A percentile compares a stretch with the other conserved stretches of the same genome.
Conservation (phyloP, 768 basidiomycete genomes). For the Lentinus tigrinus region DNA sequence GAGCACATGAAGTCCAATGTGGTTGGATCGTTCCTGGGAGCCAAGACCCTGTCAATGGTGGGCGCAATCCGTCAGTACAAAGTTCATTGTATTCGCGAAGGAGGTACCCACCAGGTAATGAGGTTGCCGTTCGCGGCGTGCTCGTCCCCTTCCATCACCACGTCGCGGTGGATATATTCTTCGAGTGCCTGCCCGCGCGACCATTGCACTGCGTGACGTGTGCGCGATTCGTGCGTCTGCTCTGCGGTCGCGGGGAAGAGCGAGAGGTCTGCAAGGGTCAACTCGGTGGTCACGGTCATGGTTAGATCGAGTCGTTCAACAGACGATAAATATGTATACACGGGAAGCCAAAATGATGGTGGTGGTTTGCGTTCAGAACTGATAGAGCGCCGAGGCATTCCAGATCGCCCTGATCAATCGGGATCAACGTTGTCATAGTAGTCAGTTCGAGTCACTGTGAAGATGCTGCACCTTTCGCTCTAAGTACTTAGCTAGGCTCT, state of each 20-base stretch:
- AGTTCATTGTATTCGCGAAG: too few relatives aligned
- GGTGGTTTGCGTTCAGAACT: too few relatives aligned
- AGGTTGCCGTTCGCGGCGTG: conserved; percentile 45
- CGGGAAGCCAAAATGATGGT: too few relatives aligned
- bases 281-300: conserved; percentile 1
- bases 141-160: conserved; percentile 38
- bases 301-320: too few relatives aligned
- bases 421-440: too few relatives aligned
- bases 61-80: neutral
- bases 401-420: too few relatives aligned
- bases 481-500: too few relatives aligned
- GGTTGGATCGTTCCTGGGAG: conserved; percentile 46
- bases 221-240: conserved; percentile 43
- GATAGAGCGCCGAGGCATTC: too few relatives aligned
- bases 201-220: conserved; percentile 42
- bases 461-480: too few relatives aligned
- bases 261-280: conserved; percentile 26
- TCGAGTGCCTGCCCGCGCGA: conserved; percentile 41
- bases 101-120: conserved; percentile 48
- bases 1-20: conserved; percentile 57
- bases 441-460: too few relatives aligned
- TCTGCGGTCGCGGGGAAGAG: conserved; percentile 48
- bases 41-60: conserved; percentile 49
- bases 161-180: conserved; percentile 45
- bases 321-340: too few relatives aligned